Evolutionary conservation across 305 asterid species (phyloP).

Genomic region (Solanum chacoense): DNA sequence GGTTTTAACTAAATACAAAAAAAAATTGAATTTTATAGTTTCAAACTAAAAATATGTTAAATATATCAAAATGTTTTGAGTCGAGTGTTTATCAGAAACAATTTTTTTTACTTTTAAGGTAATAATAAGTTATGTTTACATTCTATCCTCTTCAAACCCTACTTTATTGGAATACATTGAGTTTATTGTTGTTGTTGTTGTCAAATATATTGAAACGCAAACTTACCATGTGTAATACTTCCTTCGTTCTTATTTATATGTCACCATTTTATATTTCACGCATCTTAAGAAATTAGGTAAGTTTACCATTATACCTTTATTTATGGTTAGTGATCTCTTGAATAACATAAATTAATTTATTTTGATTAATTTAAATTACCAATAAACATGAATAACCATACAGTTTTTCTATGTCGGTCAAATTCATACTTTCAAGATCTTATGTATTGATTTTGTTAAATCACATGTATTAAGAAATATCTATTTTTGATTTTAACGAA

Average conservation of each 20-base stretch:
- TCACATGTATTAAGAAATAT: accelerated
- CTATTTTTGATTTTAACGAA: accelerated
- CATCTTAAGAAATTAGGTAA: too few species aligned
- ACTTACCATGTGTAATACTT: neutral
- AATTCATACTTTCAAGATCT: too few species aligned
- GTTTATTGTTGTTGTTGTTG: neutral
- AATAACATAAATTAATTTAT: too few species aligned
- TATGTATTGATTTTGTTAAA: too few species aligned
- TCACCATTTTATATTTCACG: too few species aligned
- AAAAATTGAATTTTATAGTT: accelerated
- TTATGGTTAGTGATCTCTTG: neutral
- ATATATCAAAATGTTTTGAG: accelerated
- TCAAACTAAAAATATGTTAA: neutral
- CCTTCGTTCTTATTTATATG: too few species aligned
- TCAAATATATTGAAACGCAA: neutral
- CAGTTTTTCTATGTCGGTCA: too few species aligned
- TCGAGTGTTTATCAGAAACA: accelerated
- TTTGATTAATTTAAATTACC: too few species aligned
- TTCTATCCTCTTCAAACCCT: accelerated
- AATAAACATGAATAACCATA: neutral
- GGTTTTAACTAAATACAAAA: neutral
- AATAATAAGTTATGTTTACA: too few species aligned
- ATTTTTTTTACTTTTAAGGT: accelerated
- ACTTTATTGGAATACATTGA: too few species aligned
- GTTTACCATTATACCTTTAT: too few species aligned